phyloP scores from a whole-genome alignment of 2,329 filamentous ascomycete genomes.

The Cladosporium colombiae region DNA sequence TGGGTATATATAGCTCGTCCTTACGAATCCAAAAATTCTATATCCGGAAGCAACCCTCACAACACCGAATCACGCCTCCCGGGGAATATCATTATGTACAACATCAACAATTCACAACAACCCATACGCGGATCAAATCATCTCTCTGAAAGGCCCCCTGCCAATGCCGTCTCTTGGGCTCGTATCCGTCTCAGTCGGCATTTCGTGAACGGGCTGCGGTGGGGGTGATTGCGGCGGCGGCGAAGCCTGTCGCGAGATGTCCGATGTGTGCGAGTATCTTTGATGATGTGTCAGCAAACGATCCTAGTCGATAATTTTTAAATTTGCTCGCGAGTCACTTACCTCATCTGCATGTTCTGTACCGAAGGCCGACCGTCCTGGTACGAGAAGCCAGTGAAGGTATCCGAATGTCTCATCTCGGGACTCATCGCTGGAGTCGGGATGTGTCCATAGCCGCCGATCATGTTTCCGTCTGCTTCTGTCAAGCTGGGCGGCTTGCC shows the following conservation, averaged over 20 bases:
- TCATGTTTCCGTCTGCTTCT: constrained; percentile 9
- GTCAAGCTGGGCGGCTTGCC: constrained; percentile 5
- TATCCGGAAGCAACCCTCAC: background rate
- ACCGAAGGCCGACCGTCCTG: background rate
- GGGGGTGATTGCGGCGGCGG: background rate
- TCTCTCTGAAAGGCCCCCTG: constrained; percentile 1
- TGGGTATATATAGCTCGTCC: background rate
- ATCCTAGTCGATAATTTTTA: background rate
- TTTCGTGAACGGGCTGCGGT: constrained; percentile 9
- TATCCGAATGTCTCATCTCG: constrained; percentile 16
- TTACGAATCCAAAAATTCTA: background rate
- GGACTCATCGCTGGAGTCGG: background rate
- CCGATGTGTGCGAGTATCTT: constrained; percentile 13
- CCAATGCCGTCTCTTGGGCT: background rate
- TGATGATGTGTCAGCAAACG: background rate
- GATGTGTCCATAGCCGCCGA: constrained; percentile 5
- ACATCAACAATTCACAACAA: constrained; percentile 42
- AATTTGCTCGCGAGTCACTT: too few species aligned
- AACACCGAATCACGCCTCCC: background rate
- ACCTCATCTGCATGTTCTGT: constrained; percentile 15
- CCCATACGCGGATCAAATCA: background rate
- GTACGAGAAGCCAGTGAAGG: constrained; percentile 5
- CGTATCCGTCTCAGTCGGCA: constrained; percentile 3
- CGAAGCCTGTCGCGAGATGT: constrained; percentile 13
- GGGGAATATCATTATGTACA: constrained; percentile 12